Base-by-base conservation (phyloP, 495 filamentous ascomycete species). In the Penicillium salamii region DNA sequence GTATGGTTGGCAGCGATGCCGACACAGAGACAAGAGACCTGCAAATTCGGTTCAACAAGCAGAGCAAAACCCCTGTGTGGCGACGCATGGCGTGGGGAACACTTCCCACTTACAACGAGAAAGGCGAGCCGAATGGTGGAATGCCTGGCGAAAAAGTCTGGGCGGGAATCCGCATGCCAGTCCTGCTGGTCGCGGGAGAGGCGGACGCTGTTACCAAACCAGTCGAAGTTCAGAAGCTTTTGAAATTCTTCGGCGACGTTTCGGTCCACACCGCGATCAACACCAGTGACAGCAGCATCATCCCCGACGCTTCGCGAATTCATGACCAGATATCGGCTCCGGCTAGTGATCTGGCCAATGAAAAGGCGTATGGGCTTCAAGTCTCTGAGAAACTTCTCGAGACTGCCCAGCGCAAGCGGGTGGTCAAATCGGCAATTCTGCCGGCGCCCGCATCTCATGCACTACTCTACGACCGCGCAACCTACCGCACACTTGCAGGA, bases 371-470 rank as follows among this genome's bases (percentile, higher is more conserved):
- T 35, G 63, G 62, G 6, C 29, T 68, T 33, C 43, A 64, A 40
- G 15, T 58, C 9, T 49, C 46, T n/a, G 59, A 71, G 40, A 70
- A 67, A 38, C 19, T 50, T 7, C 20, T 53, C 8, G 33, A 32
- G 3, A 12, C 36, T 31, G 50, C 52, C 2, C 57, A 55, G 31
- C 58, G 50, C 23, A 72, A 63, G 33, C 71, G 80, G 46, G 59
- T 85, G 17, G 77, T 96, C 20, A 84, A 87, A 53, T 85, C 79
- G 9, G 79, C 76, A 13, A 81, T 93, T 34, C 72, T 97, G 18
- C 90, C 90, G 3, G 67, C 78, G 2, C 89, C 90, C 4, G 91
- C 90, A 11, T 84, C 85, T 3, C 92, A 97, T 69, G 88, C 85
- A 36, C 74, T 97, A 24, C 77, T 95, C 26, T 97, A 95, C 66